Base-by-base conservation (phyloP, 176 grass and related monocot genomes). In the Alloteropsis semialata region DNA sequence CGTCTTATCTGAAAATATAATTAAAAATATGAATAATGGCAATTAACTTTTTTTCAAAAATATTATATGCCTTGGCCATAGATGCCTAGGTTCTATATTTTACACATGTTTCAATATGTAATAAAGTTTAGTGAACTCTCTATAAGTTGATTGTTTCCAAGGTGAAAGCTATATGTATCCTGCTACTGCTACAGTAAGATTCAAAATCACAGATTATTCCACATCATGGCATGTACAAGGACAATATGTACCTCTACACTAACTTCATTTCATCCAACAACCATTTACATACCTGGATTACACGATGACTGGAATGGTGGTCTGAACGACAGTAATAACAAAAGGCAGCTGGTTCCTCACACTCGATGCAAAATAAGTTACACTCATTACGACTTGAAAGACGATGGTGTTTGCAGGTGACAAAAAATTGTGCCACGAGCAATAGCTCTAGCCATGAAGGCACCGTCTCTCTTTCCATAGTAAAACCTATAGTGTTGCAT, bases 351-450 rank as follows among this genome's bases (percentile, higher is more conserved):
- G 72, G 9, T 41, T 27, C 38, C 17, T 72, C 30, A 5, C 92
- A 94, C 5, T 94, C 76, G 15, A 81, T 48, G 58, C 92, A 94
- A 79, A 87, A 94, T 63, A 94, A 63, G 72, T 94, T 94, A 45
- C 89, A 86, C 76, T 91, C 92, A 36, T 85, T 91, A 43, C 89
- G 84, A n/a, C 75, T 50, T 10, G 87, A 70, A 30, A 73, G 58
- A 0, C 56, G 57, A 70, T 94, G 89, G 51, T 25, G 50, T 0
- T 18, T 39, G 57, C 92, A 94, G 25, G 68, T 55, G 17, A 80
- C 36, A n/a, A 94, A 91, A 57, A 94, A 94, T 5, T 76, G 72
- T 24, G 89, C 79, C 46, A 60, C 65, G 15, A 94, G 89, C 34
- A 94, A 45, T 3, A 82, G 50, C 27, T 91, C 86, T 21, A 94